Percentiles rank a stretch among this genome's conserved stretches.
These are phyloP conservation scores for Vitis hybrid DNA, from an alignment of 177 flowering plant genomes.

Conservation along the genomic window DNA sequence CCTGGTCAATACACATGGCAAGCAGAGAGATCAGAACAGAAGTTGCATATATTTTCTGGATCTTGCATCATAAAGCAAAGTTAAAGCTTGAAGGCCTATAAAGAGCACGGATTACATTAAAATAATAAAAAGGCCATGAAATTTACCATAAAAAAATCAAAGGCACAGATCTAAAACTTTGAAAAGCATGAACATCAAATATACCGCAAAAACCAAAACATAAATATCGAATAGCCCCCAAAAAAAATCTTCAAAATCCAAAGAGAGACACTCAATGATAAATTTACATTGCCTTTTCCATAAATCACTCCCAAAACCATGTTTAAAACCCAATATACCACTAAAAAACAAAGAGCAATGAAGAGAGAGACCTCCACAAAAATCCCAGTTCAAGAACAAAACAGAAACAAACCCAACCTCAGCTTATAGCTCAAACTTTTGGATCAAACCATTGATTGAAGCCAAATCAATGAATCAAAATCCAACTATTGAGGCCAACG, in stretches of 20 bases:
- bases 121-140: background rate
- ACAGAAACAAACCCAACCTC: slow-evolving; percentile 12
- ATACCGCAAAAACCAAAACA: slow-evolving; percentile 9
- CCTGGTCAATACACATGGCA: slow-evolving; percentile 32
- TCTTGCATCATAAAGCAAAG: slow-evolving; percentile 6
- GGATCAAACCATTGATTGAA: slow-evolving; percentile 15
- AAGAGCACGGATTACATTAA: background rate
- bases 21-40: slow-evolving; percentile 24
- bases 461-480: slow-evolving; percentile 10
- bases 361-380: background rate
- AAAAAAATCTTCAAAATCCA: slow-evolving; percentile 1
- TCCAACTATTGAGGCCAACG: no score
- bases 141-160: background rate
- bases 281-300: background rate
- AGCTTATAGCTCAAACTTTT: slow-evolving; percentile 6
- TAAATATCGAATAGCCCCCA: background rate
- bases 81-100: background rate
- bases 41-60: slow-evolving; percentile 15
- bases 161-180: background rate
- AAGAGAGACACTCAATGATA: background rate
- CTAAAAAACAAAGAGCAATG: background rate
- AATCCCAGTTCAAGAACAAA: background rate
- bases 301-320: background rate
- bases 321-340: background rate
- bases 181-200: background rate